Conservation (phyloP, 108 stramenopile genomes). For the Pseudonitzschia delicatissima region DNA sequence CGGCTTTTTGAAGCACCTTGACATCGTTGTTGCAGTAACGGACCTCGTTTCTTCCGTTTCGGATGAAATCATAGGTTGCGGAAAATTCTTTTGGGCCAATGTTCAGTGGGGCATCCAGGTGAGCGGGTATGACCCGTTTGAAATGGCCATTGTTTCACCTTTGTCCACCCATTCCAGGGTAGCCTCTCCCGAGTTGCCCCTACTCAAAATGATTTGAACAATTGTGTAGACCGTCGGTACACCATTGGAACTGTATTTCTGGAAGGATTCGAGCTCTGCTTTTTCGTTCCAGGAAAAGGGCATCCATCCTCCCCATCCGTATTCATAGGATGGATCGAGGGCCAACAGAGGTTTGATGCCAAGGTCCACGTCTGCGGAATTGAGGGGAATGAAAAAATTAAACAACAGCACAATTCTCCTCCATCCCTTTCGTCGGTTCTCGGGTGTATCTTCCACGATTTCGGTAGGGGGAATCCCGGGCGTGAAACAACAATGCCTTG, state of each 20-base stretch:
- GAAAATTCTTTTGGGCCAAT: constrained; percentile 41
- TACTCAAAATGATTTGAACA: constrained; percentile 49
- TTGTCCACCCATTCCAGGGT: constrained; percentile 37
- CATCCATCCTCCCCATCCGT: constrained; percentile 43
- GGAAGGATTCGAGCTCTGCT: constrained; percentile 25
- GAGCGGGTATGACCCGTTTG: constrained; percentile 44
- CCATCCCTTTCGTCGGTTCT: constrained; percentile 61
- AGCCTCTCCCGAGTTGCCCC: constrained; percentile 27
- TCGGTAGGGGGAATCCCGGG: constrained; percentile 37
- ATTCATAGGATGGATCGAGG: constrained; percentile 13
- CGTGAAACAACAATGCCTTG: constrained; percentile 56
- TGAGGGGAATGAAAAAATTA: constrained; percentile 51
- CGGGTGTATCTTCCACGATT: constrained; percentile 45
- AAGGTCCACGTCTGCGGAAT: constrained; percentile 20
- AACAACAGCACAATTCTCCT: constrained; percentile 47
- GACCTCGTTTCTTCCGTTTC: constrained; percentile 25
- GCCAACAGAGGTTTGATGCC: constrained; percentile 21
- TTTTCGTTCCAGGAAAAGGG: constrained; percentile 34
- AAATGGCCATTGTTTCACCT: constrained; percentile 47
- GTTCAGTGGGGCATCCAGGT: constrained; percentile 47
- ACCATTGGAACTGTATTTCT: constrained; percentile 26
- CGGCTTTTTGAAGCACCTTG: constrained; percentile 28
- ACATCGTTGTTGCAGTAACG: constrained; percentile 48
- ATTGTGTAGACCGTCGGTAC: constrained; percentile 43
- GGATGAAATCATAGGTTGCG: constrained; percentile 38